Conservation (phyloP, 257 asterid species). For the Coffea canephora region DNA sequence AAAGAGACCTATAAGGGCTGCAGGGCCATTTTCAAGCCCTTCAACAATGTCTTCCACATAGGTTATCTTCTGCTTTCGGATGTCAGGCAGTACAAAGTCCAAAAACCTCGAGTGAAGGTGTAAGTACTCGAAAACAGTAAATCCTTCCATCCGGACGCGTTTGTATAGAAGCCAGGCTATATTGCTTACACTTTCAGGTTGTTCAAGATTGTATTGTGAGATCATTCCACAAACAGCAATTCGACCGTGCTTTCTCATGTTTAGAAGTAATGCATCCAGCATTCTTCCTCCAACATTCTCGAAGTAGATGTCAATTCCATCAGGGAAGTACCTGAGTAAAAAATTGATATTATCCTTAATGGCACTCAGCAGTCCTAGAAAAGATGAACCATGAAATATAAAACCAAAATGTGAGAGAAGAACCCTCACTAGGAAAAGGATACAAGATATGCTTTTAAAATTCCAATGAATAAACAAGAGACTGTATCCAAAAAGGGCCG, state of each 20-base stretch:
- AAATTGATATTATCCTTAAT: background rate
- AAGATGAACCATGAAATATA: too few species aligned
- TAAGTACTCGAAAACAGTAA: conserved; percentile 19
- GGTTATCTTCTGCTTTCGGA: conserved; percentile 31
- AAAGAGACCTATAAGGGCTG: conserved; percentile 41
- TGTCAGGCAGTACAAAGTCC: conserved; percentile 30
- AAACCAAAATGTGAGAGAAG: too few species aligned
- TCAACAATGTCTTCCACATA: conserved; percentile 43
- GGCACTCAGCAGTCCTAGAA: too few species aligned
- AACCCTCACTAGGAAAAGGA: too few species aligned
- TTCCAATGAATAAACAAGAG: too few species aligned
- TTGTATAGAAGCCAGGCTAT: conserved; percentile 21
- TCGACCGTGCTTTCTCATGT: conserved; percentile 27
- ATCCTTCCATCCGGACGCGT: conserved; percentile 40
- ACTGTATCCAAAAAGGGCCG: too few species aligned
- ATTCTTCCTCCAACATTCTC: conserved; percentile 35
- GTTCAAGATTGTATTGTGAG: conserved; percentile 44
- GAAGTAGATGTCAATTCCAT: conserved; percentile 36
- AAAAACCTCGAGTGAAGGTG: conserved; percentile 34
- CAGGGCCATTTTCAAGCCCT: conserved; percentile 50
- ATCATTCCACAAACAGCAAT: conserved; percentile 34
- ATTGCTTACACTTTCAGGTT: conserved; percentile 39
- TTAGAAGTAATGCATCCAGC: conserved; percentile 26
- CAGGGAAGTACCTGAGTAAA: conserved; percentile 24
- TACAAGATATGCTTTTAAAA: too few species aligned